Conservation (phyloP, 2,329 filamentous ascomycete genomes). For the Penicillium sp. region DNA sequence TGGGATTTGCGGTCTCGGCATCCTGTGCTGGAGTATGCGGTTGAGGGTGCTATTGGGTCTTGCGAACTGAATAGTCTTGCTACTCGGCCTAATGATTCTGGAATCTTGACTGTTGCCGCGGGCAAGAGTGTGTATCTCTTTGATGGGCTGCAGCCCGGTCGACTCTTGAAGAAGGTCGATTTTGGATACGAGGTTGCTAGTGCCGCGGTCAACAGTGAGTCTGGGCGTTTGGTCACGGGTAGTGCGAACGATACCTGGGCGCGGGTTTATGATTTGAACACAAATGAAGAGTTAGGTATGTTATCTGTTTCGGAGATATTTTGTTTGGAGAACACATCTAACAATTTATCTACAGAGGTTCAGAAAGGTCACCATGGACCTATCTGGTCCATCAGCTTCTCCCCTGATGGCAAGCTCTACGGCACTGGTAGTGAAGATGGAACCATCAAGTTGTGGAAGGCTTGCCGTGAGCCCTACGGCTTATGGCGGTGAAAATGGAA, state of each 20-base stretch:
- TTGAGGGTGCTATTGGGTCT: conserved; percentile 85
- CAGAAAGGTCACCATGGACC: conserved; percentile 97
- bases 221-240: conserved; percentile 83
- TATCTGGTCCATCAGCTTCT: conserved; percentile 94
- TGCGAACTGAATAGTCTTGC: conserved; percentile 82
- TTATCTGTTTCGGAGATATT: background rate
- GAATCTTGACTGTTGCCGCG: conserved; percentile 86
- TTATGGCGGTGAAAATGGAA: conserved; percentile 56
- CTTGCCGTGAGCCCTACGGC: conserved; percentile 64
- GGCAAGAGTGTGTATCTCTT: conserved; percentile 94
- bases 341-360: conserved; percentile 61
- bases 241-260: conserved; percentile 94
- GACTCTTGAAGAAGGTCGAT: conserved; percentile 73
- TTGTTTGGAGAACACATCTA: background rate
- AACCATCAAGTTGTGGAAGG: conserved; percentile 89
- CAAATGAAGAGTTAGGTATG: conserved; percentile 72
- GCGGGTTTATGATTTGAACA: conserved; percentile 87
- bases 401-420: conserved; percentile 92
- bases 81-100: conserved; percentile 60
- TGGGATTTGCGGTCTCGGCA: conserved; percentile 80
- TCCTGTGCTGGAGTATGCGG: conserved; percentile 72
- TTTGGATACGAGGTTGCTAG: conserved; percentile 86
- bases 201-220: conserved; percentile 80
- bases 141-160: conserved; percentile 69
- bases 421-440: conserved; percentile 96